phyloP scores from a whole-genome alignment of 495 filamentous ascomycete genomes.

The Talaromyces proteolyticus region DNA sequence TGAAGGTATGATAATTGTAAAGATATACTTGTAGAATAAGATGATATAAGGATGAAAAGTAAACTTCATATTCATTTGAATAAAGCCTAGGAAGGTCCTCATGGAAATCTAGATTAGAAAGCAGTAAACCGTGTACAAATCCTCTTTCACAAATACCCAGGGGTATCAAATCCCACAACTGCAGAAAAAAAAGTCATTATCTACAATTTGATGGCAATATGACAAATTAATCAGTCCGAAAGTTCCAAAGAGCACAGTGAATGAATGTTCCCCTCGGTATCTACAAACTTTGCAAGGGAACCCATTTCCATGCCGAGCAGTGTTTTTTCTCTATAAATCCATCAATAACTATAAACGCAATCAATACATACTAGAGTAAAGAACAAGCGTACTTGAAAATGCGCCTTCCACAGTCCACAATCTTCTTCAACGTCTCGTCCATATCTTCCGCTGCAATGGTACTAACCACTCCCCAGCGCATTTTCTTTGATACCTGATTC shows the following conservation, averaged over 20 bases:
- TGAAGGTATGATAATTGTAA: too few relatives aligned
- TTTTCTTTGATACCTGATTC: not conserved
- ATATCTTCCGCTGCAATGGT: not conserved
- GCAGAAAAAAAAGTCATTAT: not conserved
- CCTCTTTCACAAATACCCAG: too few relatives aligned
- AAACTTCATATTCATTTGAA: too few relatives aligned
- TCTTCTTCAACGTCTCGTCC: conserved; percentile 1
- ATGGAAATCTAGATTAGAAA: too few relatives aligned
- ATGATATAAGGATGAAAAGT: too few relatives aligned
- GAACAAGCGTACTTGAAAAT: not conserved
- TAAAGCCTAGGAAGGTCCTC: too few relatives aligned
- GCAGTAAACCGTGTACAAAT: too few relatives aligned
- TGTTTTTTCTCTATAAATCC: not conserved
- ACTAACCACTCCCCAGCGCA: not conserved
- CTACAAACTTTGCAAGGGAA: not conserved
- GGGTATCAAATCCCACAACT: not conserved
- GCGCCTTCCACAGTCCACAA: not conserved
- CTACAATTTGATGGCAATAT: not conserved
- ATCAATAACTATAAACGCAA: not conserved
- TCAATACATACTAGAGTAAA: too few relatives aligned
- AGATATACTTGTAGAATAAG: too few relatives aligned
- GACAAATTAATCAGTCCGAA: not conserved
- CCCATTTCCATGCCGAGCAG: not conserved
- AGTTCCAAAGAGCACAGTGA: not conserved
- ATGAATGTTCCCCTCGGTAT: conserved; percentile 1